A percentile compares a stretch with the other conserved stretches of the same genome.
Conservation (phyloP, 768 basidiomycete species). For the Suillus weaverae region DNA sequence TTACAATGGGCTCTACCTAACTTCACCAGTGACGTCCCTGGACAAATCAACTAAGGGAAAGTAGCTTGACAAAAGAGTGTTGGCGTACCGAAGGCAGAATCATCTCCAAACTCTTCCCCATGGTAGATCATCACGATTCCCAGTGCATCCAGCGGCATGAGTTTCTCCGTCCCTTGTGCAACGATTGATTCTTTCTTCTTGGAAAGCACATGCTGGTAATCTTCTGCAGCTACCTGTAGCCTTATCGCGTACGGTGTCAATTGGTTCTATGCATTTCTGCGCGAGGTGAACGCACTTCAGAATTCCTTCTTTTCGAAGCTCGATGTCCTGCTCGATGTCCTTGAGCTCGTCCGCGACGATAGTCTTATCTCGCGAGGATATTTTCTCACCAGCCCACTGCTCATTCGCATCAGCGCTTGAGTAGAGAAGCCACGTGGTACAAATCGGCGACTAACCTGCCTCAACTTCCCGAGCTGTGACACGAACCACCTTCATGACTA, state of each 20-base stretch:
- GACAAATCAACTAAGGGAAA: neutral
- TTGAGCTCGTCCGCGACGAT: conserved; percentile 75
- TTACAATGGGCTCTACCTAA: conserved; percentile 85
- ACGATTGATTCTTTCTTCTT: conserved; percentile 75
- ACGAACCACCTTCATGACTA: conserved; percentile 3
- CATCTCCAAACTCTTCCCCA: conserved; percentile 78
- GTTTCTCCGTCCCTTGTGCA: conserved; percentile 63
- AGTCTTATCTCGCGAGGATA: conserved; percentile 81
- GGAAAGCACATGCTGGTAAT: conserved; percentile 66
- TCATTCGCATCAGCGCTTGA: conserved; percentile 23
- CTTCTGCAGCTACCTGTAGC: conserved; percentile 67
- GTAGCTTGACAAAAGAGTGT: conserved; percentile 8
- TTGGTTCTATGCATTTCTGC: neutral
- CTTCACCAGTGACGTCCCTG: conserved; percentile 71
- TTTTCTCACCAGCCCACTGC: conserved; percentile 89
- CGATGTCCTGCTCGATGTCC: conserved; percentile 82
- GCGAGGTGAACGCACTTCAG: conserved; percentile 50
- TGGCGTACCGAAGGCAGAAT: conserved; percentile 66
- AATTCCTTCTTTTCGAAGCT: conserved; percentile 72
- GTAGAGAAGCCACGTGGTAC: conserved; percentile 5
- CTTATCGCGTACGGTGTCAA: conserved; percentile 37
- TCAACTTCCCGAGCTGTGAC: conserved; percentile 70
- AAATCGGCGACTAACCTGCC: conserved; percentile 53
- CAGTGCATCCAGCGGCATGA: conserved; percentile 73
- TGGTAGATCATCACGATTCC: conserved; percentile 87